These are phyloP conservation scores for Penicillium paradoxum DNA, from an alignment of 495 filamentous ascomycete genomes.

Conservation along the genomic window DNA sequence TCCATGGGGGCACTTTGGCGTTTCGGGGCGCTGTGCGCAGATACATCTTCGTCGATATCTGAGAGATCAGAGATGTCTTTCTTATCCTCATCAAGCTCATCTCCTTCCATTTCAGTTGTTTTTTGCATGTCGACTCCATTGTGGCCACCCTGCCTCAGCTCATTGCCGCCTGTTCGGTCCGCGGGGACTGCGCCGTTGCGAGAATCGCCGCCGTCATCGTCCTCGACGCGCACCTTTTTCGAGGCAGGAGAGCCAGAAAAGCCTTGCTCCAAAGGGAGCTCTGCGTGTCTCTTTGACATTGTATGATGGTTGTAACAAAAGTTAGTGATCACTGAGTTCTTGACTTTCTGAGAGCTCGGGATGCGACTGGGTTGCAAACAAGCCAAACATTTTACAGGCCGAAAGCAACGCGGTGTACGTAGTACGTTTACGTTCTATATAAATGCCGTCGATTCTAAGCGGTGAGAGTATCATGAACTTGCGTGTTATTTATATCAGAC, in stretches of 20 bases:
- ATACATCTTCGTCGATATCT: constrained; percentile 37
- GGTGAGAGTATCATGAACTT: background rate
- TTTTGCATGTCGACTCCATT: constrained; percentile 37
- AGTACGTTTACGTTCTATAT: background rate
- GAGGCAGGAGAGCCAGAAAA: constrained; percentile 62
- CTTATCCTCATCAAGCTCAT: constrained; percentile 38
- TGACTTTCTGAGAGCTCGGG: constrained; percentile 9
- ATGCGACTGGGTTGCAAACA: constrained; percentile 35
- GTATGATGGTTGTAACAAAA: constrained; percentile 18
- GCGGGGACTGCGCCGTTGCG: constrained; percentile 38
- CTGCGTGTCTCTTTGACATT: constrained; percentile 76
- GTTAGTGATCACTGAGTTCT: constrained; percentile 9
- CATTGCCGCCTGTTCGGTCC: constrained; percentile 28
- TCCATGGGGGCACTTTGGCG: constrained; percentile 74
- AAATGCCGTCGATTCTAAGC: background rate
- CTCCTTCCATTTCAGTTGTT: constrained; percentile 36
- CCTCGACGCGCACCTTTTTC: constrained; percentile 69
- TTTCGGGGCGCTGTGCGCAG: constrained; percentile 41
- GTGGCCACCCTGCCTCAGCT: constrained; percentile 30
- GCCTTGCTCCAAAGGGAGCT: constrained; percentile 67
- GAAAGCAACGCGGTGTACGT: background rate
- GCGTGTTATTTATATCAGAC: background rate
- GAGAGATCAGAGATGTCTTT: constrained; percentile 26
- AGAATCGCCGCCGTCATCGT: constrained; percentile 36
- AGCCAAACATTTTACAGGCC: constrained; percentile 28